These are phyloP conservation scores for Tetrapisispora arboricola DNA, from an alignment of 805 yeast species.

Conservation along the genomic window DNA sequence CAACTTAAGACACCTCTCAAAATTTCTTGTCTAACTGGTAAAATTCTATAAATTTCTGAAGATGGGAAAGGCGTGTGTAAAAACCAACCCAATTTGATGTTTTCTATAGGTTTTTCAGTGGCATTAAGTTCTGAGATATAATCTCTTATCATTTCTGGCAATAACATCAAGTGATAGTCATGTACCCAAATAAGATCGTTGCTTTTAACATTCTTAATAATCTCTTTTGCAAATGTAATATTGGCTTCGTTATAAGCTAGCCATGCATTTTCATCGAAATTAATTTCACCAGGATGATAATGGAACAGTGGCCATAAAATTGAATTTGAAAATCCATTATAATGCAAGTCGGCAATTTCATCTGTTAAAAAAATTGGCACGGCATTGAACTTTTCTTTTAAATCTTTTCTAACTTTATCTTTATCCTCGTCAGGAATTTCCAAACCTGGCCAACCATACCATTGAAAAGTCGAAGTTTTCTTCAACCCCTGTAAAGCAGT, in stretches of 20 bases:
- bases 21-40: slow-evolving; percentile 92
- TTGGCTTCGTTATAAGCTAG: slow-evolving; percentile 95
- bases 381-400: slow-evolving; percentile 72
- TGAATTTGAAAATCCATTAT: slow-evolving; percentile 90
- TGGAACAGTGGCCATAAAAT: slow-evolving; percentile 97
- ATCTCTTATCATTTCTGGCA: slow-evolving; percentile 77
- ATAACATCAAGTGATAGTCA: slow-evolving; percentile 91
- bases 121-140: slow-evolving; percentile 35
- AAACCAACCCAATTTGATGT: slow-evolving; percentile 82
- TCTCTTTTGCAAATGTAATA: slow-evolving; percentile 62
- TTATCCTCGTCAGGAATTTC: slow-evolving; percentile 76
- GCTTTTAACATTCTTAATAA: slow-evolving; percentile 60
- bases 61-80: slow-evolving; percentile 98
- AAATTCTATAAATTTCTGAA: slow-evolving; percentile 86
- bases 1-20: slow-evolving; percentile 86
- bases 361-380: slow-evolving; percentile 83
- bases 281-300: slow-evolving; percentile 98
- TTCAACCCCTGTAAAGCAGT: slow-evolving; percentile 90
- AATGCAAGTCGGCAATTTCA: slow-evolving; percentile 88
- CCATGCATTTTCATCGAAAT: slow-evolving; percentile 96
- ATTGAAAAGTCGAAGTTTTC: slow-evolving; percentile 72
- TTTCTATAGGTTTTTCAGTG: slow-evolving; percentile 26
- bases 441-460: slow-evolving; percentile 98
- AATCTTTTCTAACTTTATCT: slow-evolving; percentile 54
- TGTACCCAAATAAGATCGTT: slow-evolving; percentile 95